Percentiles rank a stretch among this genome's conserved stretches.
These are phyloP conservation scores for Metarhizium album DNA, from an alignment of 2,329 filamentous ascomycete genomes.

Conservation along the genomic window DNA sequence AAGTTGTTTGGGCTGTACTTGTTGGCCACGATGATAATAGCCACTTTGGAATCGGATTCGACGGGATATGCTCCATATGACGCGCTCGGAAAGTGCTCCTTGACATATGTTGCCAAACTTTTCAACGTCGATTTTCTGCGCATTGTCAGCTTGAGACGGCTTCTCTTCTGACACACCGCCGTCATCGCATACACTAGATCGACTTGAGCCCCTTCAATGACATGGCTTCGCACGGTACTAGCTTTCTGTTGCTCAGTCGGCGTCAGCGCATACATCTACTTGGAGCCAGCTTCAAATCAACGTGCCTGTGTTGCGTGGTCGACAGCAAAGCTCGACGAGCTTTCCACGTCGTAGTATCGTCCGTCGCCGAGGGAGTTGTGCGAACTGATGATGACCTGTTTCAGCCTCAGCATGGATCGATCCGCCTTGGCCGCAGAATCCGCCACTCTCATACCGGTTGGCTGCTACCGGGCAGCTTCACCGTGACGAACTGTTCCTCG, in stretches of 20 bases:
- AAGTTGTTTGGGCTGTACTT: conserved; percentile 98
- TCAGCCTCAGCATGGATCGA: conserved; percentile 7
- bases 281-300: neutral
- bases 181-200: conserved; percentile 60
- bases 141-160: neutral
- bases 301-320: conserved; percentile 70
- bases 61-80: conserved; percentile 76
- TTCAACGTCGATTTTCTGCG: conserved; percentile 74
- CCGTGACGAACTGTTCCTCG: conserved; percentile 81
- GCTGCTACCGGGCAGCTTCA: conserved; percentile 80
- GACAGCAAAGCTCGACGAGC: conserved; percentile 77
- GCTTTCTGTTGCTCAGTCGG: conserved; percentile 50
- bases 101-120: conserved; percentile 61
- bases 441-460: conserved; percentile 32
- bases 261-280: neutral
- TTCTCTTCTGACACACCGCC: too few species aligned
- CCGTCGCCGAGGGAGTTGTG: conserved; percentile 74
- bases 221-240: conserved; percentile 68
- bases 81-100: conserved; percentile 80
- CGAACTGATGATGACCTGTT: conserved; percentile 69
- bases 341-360: conserved; percentile 84
- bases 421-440: neutral
- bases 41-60: conserved; percentile 63
- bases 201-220: conserved; percentile 62
- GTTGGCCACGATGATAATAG: conserved; percentile 79